These are phyloP conservation scores for Neurospora intermedia DNA, from an alignment of 495 filamentous ascomycete genomes.

Conservation along the genomic window DNA sequence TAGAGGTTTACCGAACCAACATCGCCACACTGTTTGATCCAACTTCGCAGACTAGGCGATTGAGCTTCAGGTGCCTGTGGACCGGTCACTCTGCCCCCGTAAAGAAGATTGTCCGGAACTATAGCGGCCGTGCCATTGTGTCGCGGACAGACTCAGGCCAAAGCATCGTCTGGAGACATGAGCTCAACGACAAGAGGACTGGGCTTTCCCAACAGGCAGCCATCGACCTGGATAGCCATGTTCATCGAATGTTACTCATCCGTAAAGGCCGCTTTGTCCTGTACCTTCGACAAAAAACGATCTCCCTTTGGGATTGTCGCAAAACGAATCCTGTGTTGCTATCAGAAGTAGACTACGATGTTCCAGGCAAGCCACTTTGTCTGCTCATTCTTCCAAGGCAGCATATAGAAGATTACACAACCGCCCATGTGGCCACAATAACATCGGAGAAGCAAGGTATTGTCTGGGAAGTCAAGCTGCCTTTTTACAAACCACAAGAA, in stretches of 20 bases:
- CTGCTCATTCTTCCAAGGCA: conserved; percentile 65
- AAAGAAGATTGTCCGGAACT: conserved; percentile 76
- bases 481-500: conserved; percentile 24
- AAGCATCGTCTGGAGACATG: conserved; percentile 74
- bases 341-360: conserved; percentile 46
- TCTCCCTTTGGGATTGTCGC: conserved; percentile 75
- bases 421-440: conserved; percentile 69
- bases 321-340: conserved; percentile 43
- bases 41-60: conserved; percentile 50
- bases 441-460: conserved; percentile 74
- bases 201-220: conserved; percentile 56
- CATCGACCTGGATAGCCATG: conserved; percentile 60
- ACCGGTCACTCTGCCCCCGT: conserved; percentile 75
- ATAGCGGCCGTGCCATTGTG: conserved; percentile 65
- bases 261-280: conserved; percentile 67
- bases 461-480: conserved; percentile 68
- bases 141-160: conserved; percentile 73
- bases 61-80: conserved; percentile 54
- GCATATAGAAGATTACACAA: conserved; percentile 37
- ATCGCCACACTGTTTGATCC: conserved; percentile 78
- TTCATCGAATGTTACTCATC: conserved; percentile 72
- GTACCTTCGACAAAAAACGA: conserved; percentile 64
- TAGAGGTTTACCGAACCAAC: conserved; percentile 70
- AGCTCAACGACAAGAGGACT: conserved; percentile 29
- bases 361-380: conserved; percentile 68